These are phyloP conservation scores for Rosa lucieae DNA, from an alignment of 306 rosid genomes.

Conservation along the genomic window DNA sequence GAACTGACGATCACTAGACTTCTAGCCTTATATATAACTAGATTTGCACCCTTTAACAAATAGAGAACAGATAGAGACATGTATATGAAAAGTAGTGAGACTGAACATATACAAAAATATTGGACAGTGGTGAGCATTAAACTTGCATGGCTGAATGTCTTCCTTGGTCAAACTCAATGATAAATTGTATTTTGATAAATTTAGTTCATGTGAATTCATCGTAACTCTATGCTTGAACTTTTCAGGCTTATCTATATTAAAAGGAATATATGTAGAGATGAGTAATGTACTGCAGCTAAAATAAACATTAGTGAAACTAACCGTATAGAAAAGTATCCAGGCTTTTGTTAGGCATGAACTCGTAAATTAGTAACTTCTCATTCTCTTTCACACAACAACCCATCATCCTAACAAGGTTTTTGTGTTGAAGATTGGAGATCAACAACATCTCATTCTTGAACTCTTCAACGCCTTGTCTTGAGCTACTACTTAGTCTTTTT, in stretches of 20 bases:
- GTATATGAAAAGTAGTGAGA: too few relatives aligned
- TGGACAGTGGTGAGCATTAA: neutral
- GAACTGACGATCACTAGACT: neutral
- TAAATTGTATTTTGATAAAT: too few relatives aligned
- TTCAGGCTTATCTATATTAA: too few relatives aligned
- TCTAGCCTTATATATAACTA: too few relatives aligned
- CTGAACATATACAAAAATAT: neutral
- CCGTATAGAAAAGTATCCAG: constrained; percentile 25
- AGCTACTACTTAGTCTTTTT: constrained; percentile 22
- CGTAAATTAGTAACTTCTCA: constrained; percentile 27
- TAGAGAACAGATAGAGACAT: too few relatives aligned
- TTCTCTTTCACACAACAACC: constrained; percentile 26
- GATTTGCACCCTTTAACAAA: too few relatives aligned
- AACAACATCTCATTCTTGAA: constrained; percentile 27
- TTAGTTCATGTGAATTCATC: too few relatives aligned
- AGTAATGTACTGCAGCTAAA: neutral
- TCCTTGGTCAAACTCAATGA: too few relatives aligned
- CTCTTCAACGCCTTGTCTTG: constrained; percentile 29
- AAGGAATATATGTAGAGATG: too few relatives aligned
- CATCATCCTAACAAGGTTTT: constrained; percentile 29
- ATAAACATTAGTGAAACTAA: neutral
- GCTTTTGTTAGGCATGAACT: constrained; percentile 34
- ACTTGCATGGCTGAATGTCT: neutral
- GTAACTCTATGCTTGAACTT: neutral
- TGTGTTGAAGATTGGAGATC: constrained; percentile 29